These are phyloP conservation scores for Mucor irregularis DNA, from an alignment of 371 early-diverging fungal species.

Conservation along the genomic window DNA sequence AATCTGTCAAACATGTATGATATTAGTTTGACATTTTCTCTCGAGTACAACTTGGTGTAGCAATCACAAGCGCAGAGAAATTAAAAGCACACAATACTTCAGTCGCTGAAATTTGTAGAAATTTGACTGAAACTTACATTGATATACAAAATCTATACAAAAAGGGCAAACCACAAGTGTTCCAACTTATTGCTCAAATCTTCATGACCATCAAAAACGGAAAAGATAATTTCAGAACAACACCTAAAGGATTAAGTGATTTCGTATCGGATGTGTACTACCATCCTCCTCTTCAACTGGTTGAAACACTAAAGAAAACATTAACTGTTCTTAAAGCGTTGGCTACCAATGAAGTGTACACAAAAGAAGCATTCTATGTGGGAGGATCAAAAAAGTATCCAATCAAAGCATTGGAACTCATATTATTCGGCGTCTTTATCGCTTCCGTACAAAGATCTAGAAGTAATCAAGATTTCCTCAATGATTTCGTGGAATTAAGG, in stretches of 20 bases:
- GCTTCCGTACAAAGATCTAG: background rate
- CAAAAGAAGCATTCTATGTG: too few species aligned
- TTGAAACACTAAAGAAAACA: background rate
- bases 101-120: conserved; percentile 1
- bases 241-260: background rate
- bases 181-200: conserved; percentile 13
- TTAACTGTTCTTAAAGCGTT: background rate
- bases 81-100: conserved; percentile 28
- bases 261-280: background rate
- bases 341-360: background rate
- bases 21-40: conserved; percentile 40
- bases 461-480: background rate
- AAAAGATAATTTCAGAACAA: background rate
- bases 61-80: conserved; percentile 33
- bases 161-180: background rate
- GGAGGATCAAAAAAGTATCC: too few species aligned
- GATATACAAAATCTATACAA: background rate
- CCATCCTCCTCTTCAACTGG: background rate
- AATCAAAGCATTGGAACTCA: too few species aligned
- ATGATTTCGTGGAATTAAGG: conserved; percentile 2
- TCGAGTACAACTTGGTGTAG: conserved; percentile 36
- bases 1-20: too few species aligned
- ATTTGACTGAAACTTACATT: background rate
- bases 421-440: background rate
- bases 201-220: background rate